Evolutionary conservation across 2,329 filamentous ascomycete species (phyloP).

Genomic region (Aspergillus proliferans): DNA sequence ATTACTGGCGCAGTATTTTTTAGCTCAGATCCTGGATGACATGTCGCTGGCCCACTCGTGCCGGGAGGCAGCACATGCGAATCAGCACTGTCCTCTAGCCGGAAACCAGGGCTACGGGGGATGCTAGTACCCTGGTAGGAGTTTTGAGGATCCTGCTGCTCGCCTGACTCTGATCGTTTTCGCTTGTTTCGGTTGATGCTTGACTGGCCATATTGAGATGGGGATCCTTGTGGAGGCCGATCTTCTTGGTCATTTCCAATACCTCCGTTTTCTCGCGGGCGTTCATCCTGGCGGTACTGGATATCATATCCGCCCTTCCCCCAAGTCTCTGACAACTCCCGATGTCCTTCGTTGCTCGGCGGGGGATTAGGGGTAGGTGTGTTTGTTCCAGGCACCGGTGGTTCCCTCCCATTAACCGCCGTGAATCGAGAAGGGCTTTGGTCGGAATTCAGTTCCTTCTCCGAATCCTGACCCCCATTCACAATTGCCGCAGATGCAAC

Average conservation of each 20-base stretch:
- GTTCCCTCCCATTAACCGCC: constrained; percentile 40
- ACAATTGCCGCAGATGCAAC: constrained; percentile 28
- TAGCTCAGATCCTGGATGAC: constrained; percentile 14
- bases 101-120: constrained; percentile 33
- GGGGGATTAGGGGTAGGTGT: constrained; percentile 8
- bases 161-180: constrained; percentile 63
- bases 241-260: constrained; percentile 16
- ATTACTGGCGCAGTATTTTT: constrained; percentile 15
- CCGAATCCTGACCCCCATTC: constrained; percentile 27
- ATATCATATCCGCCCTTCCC: constrained; percentile 15
- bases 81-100: constrained; percentile 28
- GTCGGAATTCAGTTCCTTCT: constrained; percentile 31
- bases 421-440: constrained; percentile 42
- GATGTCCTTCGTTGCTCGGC: constrained; percentile 15
- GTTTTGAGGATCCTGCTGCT: constrained; percentile 32
- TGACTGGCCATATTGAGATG: constrained; percentile 14
- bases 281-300: constrained; percentile 30
- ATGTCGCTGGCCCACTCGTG: constrained; percentile 13
- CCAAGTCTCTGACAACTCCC: constrained; percentile 13
- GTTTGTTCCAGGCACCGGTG: constrained; percentile 9
- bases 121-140: constrained; percentile 32
- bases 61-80: constrained; percentile 14
- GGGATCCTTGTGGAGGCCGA: constrained; percentile 17
- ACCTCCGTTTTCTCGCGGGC: constrained; percentile 48
- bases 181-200: constrained; percentile 49